Base-by-base conservation (phyloP, 2,329 filamentous ascomycete genomes). In the Penicillium sclerotiorum region DNA sequence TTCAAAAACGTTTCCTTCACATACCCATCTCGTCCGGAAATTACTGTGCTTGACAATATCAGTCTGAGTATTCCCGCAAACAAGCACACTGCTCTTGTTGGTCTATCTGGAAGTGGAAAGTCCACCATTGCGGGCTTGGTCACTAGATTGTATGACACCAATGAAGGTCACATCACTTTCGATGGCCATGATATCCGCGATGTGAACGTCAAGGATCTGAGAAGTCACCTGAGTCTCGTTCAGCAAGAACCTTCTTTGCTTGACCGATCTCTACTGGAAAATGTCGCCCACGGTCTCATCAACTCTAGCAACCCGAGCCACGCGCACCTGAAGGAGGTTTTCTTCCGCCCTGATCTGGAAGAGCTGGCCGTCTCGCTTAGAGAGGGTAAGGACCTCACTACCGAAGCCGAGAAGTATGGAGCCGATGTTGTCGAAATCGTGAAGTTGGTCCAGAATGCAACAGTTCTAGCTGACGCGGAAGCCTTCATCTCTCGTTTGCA, bases 141-240 rank as follows among this genome's bases (percentile, higher is more conserved):
- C 12, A 75, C 79, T 47, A 69, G 83, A 7, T 89, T 92, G 67
- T 93, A 92, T 66, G 81, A 88, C 37, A 69, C 83, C 0, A 74
- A 80, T 18, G 73, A 77, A 11, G 89, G 89, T 7, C 71, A 73
- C 2, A 84, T 93, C 35, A 71, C 85, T 1, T 81, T 83, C 63
- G 86, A 89, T 64, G 84, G 79, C 2, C 73, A 75, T 28, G 78
- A 86, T 55, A 81, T 90, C 33, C 66, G 72, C 1, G 68, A 77
- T 1, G 61, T 89, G 46, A 80, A 86, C 50, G 74, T 86, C 8
- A 56, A 49, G 39, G 60, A 62, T 18, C 43, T 62, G 27, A 48
- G 59, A 53, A 56, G 62, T 15, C 54, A 54, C 38, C 50, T 60
- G 33, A 57, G 60, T 47, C 49, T 61, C 1, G 61, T 63, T 7